These are phyloP conservation scores for Fusarium solani-melongenae DNA, from an alignment of 2,329 filamentous ascomycete genomes.

Conservation along the genomic window DNA sequence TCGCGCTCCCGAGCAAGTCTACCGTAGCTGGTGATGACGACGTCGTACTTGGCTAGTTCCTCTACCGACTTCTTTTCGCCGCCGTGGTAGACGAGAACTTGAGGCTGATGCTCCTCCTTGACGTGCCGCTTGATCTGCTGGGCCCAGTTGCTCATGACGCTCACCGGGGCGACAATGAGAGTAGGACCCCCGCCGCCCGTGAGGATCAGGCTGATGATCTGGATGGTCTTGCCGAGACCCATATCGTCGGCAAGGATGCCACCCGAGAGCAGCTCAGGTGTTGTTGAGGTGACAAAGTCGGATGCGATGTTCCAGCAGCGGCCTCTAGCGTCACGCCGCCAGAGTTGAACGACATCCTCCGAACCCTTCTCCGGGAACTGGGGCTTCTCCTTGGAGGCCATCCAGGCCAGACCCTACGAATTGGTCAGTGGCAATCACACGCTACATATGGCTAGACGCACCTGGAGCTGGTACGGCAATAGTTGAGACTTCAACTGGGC, in stretches of 20 bases:
- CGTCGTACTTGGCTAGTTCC: slow-evolving; percentile 74
- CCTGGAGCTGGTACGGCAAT: slow-evolving; percentile 81
- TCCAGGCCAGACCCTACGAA: slow-evolving; percentile 80
- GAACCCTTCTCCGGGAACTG: slow-evolving; percentile 68
- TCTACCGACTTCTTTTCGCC: slow-evolving; percentile 64
- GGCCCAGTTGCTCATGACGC: slow-evolving; percentile 92
- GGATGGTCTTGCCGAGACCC: slow-evolving; percentile 90
- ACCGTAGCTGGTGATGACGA: slow-evolving; percentile 88
- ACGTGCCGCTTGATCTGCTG: slow-evolving; percentile 82
- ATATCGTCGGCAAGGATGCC: slow-evolving; percentile 91
- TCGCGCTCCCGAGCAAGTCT: slow-evolving; percentile 76
- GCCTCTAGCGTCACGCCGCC: slow-evolving; percentile 67
- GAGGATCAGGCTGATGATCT: slow-evolving; percentile 84
- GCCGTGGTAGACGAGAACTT: slow-evolving; percentile 81
- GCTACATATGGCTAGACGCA: slow-evolving; percentile 37
- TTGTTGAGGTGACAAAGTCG: slow-evolving; percentile 68
- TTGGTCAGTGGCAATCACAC: slow-evolving; percentile 30
- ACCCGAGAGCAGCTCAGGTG: slow-evolving; percentile 77
- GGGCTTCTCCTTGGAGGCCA: slow-evolving; percentile 80
- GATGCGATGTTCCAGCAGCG: slow-evolving; percentile 70
- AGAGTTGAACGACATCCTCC: slow-evolving; percentile 76
- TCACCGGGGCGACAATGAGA: slow-evolving; percentile 83
- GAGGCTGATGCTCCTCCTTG: slow-evolving; percentile 69
- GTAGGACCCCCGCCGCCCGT: slow-evolving; percentile 69
- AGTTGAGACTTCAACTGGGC: slow-evolving; percentile 71